phyloP scores from a whole-genome alignment of 1,284 basidiomycete species.

The Singerocomus rubriflavus region DNA sequence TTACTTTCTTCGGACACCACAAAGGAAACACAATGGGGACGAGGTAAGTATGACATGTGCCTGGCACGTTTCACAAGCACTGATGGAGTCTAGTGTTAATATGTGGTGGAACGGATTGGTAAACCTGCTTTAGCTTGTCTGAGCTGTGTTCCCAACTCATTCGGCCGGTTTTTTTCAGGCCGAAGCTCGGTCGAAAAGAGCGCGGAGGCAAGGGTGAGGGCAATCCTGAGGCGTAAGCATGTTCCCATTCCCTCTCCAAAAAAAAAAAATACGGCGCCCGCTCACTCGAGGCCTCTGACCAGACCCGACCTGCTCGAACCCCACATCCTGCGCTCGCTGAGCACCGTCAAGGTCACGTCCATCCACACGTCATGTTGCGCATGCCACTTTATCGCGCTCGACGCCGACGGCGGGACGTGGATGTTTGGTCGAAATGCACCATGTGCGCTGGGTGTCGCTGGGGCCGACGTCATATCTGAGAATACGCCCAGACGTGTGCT shows the following conservation, averaged over 20 bases:
- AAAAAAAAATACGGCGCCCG: neutral
- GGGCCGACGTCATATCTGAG: constrained; percentile 63
- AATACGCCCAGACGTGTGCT: constrained; percentile 65
- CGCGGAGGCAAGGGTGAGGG: constrained; percentile 46
- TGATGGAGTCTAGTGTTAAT: constrained; percentile 60
- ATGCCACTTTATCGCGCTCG: constrained; percentile 75
- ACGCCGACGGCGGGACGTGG: constrained; percentile 78
- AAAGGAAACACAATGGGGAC: constrained; percentile 32
- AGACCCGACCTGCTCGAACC: constrained; percentile 80
- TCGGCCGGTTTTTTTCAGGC: constrained; percentile 40
- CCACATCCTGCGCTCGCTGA: constrained; percentile 83
- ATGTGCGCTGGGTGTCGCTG: constrained; percentile 53
- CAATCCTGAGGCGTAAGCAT: constrained; percentile 40
- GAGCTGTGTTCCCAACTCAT: constrained; percentile 17
- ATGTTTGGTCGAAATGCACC: constrained; percentile 81
- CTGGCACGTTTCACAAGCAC: constrained; percentile 9
- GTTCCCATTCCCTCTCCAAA: neutral
- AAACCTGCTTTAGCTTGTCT: constrained; percentile 17
- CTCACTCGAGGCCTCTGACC: neutral
- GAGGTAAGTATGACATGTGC: constrained; percentile 27
- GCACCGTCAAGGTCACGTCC: constrained; percentile 72
- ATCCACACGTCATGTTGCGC: constrained; percentile 72
- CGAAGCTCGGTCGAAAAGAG: constrained; percentile 64
- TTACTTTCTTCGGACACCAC: constrained; percentile 21
- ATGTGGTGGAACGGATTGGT: constrained; percentile 84